phyloP scores from a whole-genome alignment of 2,329 filamentous ascomycete genomes.

The Mycocentrospora acerina region DNA sequence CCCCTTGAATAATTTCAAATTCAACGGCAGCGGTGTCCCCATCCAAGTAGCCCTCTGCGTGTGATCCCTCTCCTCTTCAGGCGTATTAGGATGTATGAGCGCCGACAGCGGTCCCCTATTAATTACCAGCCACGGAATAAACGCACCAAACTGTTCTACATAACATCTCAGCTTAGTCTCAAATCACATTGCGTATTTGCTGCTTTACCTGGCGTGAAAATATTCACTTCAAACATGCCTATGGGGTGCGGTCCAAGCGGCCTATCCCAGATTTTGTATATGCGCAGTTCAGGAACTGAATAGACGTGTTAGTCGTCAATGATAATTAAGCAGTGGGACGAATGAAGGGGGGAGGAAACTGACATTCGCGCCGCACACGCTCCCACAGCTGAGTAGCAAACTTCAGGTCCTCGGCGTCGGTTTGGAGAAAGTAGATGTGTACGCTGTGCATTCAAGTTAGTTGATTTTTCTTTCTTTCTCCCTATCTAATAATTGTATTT shows the following conservation, averaged over 20 bases:
- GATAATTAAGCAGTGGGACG: no score
- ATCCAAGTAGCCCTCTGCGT: conserved; percentile 72
- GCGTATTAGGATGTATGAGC: conserved; percentile 80
- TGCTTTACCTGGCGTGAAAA: conserved; percentile 70
- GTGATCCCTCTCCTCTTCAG: conserved; percentile 63
- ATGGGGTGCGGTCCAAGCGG: conserved; percentile 81
- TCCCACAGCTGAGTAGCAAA: conserved; percentile 76
- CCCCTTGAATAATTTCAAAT: conserved; percentile 54
- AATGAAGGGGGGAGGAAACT: conserved; percentile 25
- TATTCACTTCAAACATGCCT: conserved; percentile 90
- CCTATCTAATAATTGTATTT: no score
- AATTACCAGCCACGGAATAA: conserved; percentile 81
- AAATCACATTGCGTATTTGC: neutral
- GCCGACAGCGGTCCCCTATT: conserved; percentile 78
- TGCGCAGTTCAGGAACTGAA: conserved; percentile 77
- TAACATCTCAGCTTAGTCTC: no score
- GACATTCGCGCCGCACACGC: conserved; percentile 78
- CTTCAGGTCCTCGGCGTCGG: conserved; percentile 60
- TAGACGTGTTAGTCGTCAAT: neutral
- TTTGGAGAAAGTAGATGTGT: conserved; percentile 78
- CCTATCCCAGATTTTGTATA: conserved; percentile 75
- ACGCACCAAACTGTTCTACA: conserved; percentile 80
- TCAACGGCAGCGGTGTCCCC: conserved; percentile 65
- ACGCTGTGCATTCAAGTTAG: conserved; percentile 49
- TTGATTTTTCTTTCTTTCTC: no score